These are phyloP conservation scores for Peniophora sp. DNA, from an alignment of 1,284 basidiomycete genomes.

Conservation along the genomic window DNA sequence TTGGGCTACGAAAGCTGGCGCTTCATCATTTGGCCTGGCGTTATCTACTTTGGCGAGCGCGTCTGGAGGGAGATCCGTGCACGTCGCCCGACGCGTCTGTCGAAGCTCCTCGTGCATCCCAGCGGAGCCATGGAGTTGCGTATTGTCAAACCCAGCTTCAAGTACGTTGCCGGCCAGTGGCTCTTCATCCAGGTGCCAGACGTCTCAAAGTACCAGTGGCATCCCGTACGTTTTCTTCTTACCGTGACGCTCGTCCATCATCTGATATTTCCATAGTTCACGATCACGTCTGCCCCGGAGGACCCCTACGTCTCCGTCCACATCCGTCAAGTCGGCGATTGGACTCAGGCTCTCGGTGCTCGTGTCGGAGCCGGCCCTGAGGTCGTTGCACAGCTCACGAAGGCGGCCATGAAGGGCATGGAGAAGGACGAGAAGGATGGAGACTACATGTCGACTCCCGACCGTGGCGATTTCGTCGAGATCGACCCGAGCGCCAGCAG, in stretches of 20 bases:
- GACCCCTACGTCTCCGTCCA: slow-evolving; percentile 86
- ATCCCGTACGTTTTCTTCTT: slow-evolving; percentile 47
- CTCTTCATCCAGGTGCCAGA: slow-evolving; percentile 84
- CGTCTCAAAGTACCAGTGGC: slow-evolving; percentile 80
- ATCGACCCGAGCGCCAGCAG: slow-evolving; percentile 43
- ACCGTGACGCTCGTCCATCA: background rate
- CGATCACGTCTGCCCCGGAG: slow-evolving; percentile 87
- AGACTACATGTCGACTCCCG: slow-evolving; percentile 21
- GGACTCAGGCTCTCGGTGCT: slow-evolving; percentile 72
- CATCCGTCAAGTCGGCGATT: slow-evolving; percentile 88
- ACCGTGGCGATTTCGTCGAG: slow-evolving; percentile 74
- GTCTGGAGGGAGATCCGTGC: slow-evolving; percentile 75
- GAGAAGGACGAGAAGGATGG: slow-evolving; percentile 50
- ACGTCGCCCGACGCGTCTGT: slow-evolving; percentile 64
- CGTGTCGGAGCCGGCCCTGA: slow-evolving; percentile 75
- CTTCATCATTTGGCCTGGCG: slow-evolving; percentile 81
- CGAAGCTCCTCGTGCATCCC: slow-evolving; percentile 76
- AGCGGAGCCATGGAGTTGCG: slow-evolving; percentile 88
- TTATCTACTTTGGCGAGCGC: slow-evolving; percentile 81
- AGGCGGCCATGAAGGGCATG: slow-evolving; percentile 63
- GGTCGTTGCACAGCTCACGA: slow-evolving; percentile 67
- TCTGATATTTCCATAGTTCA: slow-evolving; percentile 48
- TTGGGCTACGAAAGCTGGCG: slow-evolving; percentile 84
- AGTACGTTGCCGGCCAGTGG: slow-evolving; percentile 88
- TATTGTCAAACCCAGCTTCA: slow-evolving; percentile 82